Conservation (phyloP, 306 rosid genomes). For the Canavalia gladiata region DNA sequence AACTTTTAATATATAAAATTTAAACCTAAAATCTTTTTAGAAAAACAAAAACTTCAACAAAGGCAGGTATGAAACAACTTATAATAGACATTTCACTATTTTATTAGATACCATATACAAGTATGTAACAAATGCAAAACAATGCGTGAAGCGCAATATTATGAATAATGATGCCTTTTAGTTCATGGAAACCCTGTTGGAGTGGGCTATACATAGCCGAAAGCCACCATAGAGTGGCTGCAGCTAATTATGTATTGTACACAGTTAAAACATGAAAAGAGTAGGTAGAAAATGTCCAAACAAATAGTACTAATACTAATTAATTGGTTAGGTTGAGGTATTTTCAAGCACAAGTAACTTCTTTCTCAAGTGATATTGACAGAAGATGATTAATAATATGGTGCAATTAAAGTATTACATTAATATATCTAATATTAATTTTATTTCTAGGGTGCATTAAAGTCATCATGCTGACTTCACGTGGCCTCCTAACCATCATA, state of each 20-base stretch:
- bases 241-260: background rate
- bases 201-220: background rate
- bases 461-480: no score
- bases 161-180: slow-evolving; percentile 19
- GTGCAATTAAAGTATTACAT: background rate
- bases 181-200: background rate
- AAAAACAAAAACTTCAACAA: no score
- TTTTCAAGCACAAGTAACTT: slow-evolving; percentile 5
- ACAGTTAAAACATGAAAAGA: background rate
- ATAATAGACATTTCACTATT: no score
- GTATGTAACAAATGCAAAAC: background rate
- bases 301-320: background rate
- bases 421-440: no score
- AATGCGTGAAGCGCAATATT: background rate
- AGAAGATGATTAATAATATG: background rate
- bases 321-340: background rate
- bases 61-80: no score
- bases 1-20: no score
- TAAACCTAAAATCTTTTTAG: no score
- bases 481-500: no score
- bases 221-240: background rate
- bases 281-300: background rate
- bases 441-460: no score
- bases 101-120: background rate
- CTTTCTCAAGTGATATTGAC: slow-evolving; percentile 2